phyloP scores from a whole-genome alignment of 768 basidiomycete species.

The Lactarius hatsudake region DNA sequence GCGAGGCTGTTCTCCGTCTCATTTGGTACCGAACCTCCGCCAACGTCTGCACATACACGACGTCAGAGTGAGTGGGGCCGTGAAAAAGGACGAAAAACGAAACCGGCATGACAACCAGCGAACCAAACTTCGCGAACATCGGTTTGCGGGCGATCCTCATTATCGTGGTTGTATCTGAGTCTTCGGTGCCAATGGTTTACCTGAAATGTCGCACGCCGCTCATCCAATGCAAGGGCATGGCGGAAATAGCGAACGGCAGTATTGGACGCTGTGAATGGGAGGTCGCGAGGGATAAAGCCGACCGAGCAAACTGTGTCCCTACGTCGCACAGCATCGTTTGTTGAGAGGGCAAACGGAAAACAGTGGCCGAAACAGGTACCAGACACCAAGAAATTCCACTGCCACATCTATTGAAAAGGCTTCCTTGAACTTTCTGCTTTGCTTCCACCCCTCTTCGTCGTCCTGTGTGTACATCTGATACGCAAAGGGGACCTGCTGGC shows the following conservation, averaged over 20 bases:
- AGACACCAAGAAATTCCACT: conserved; percentile 72
- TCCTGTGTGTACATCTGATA: conserved; percentile 68
- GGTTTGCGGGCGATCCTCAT: conserved; percentile 41
- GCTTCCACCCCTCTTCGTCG: conserved; percentile 56
- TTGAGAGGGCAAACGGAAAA: background rate
- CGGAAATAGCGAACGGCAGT: conserved; percentile 61
- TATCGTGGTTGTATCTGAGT: conserved; percentile 40
- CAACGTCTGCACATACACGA: conserved; percentile 50
- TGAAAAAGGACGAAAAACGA: conserved; percentile 24
- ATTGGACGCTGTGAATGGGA: conserved; percentile 67
- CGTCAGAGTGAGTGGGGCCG: background rate
- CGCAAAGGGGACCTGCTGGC: conserved; percentile 77
- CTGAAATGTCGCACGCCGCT: conserved; percentile 59
- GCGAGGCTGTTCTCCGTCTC: conserved; percentile 56
- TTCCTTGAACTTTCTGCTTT: conserved; percentile 67
- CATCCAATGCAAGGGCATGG: conserved; percentile 69
- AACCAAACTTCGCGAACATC: conserved; percentile 82
- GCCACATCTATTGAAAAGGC: conserved; percentile 71
- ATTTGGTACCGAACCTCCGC: conserved; percentile 69
- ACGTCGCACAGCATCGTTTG: conserved; percentile 12
- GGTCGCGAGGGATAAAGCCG: conserved; percentile 56
- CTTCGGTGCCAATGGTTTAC: conserved; percentile 30
- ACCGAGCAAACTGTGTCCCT: conserved; percentile 75
- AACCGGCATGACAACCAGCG: conserved; percentile 68
- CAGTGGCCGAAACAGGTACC: conserved; percentile 34